A percentile compares a stretch with the other conserved stretches of the same genome.
Evolutionary conservation across 345 rosid genomes (phyloP).

Genomic region (Lepidium aucheri): DNA sequence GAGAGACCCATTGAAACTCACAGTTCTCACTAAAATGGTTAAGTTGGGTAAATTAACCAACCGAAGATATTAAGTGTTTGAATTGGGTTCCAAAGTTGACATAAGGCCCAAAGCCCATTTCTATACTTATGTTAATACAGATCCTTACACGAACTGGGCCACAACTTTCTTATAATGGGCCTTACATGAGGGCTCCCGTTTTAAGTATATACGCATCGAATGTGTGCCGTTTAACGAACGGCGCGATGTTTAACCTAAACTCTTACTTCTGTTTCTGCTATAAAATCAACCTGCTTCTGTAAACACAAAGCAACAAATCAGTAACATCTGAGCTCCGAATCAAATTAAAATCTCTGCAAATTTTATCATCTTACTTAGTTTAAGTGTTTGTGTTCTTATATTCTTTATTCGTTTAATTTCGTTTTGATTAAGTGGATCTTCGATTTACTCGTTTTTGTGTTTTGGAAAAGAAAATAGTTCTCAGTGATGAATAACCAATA

Average conservation of each 20-base stretch:
- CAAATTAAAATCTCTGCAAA: neutral
- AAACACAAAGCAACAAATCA: neutral
- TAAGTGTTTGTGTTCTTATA: neutral
- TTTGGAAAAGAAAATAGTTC: neutral
- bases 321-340: neutral
- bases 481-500: constrained; percentile 34
- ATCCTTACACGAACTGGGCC: neutral
- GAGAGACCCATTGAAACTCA: no score
- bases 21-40: no score
- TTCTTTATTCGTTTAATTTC: neutral
- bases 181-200: neutral
- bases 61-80: neutral
- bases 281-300: neutral
- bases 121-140: neutral
- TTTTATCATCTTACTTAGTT: neutral
- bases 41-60: no score
- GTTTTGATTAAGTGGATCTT: neutral
- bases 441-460: neutral
- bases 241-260: neutral
- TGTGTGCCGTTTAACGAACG: neutral
- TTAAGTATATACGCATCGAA: neutral
- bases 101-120: neutral
- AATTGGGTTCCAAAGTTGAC: neutral
- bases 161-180: neutral
- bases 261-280: neutral